Conservation (phyloP, 495 filamentous ascomycete genomes). For the Neurospora cerealis region DNA sequence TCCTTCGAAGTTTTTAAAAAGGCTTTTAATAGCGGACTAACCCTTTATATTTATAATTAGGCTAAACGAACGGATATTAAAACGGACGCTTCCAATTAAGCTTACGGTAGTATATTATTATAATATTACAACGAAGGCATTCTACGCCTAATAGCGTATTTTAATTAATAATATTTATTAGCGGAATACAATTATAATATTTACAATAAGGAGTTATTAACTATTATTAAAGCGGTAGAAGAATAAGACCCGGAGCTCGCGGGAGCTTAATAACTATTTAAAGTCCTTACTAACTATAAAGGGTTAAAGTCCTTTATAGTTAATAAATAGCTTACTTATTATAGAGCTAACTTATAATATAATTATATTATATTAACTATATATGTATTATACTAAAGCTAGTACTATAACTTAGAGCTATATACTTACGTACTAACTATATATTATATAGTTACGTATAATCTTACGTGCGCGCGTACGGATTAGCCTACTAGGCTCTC, state of each 20-base stretch:
- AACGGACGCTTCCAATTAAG: background rate
- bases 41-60: background rate
- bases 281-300: background rate
- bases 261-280: background rate
- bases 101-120: background rate
- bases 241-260: no score
- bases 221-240: background rate
- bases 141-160: background rate
- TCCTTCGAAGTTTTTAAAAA: background rate
- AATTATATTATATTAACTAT: no score
- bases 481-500: no score
- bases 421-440: no score
- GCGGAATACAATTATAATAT: background rate
- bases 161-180: background rate
- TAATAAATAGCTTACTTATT: background rate
- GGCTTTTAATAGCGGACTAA: background rate
- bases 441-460: no score
- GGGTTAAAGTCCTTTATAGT: background rate
- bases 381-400: no score
- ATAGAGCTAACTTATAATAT: no score
- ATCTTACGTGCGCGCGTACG: no score
- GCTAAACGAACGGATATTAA: background rate
- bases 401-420: no score
- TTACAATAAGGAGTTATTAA: background rate
- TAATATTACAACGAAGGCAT: background rate